Evolutionary conservation across 2,329 filamentous ascomycete species (phyloP).

Genomic region (Trichophyton schoenleinii): DNA sequence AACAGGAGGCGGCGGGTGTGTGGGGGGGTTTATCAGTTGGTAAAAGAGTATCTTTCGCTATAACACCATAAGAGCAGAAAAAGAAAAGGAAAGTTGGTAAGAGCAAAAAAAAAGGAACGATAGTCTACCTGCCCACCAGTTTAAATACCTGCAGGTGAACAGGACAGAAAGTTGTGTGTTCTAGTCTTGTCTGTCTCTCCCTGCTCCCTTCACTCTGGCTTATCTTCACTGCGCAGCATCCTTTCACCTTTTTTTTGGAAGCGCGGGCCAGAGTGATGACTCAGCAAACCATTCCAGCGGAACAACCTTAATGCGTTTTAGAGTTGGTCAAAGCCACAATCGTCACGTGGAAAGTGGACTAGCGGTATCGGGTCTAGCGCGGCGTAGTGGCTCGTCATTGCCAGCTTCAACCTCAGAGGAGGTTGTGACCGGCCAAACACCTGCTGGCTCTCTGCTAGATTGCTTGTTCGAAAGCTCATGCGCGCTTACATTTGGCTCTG

Average conservation of each 20-base stretch:
- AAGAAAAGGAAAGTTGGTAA: not conserved
- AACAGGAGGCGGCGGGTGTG: not conserved
- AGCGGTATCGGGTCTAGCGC: not conserved
- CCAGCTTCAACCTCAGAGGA: conserved; percentile 4
- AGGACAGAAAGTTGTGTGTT: not conserved
- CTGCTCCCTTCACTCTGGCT: not conserved
- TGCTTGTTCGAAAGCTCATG: not conserved
- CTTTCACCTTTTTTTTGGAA: too few relatives aligned
- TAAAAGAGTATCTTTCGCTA: not conserved
- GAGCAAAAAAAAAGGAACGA: not conserved
- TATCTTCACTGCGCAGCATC: not conserved
- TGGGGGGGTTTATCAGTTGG: not conserved
- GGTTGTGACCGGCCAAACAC: not conserved
- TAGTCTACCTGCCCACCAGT: not conserved
- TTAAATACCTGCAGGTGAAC: not conserved
- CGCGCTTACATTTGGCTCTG: not conserved
- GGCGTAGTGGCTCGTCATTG: not conserved
- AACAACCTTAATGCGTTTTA: conserved; percentile 1
- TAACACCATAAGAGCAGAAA: not conserved
- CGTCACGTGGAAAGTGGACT: not conserved
- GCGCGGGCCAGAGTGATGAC: not conserved
- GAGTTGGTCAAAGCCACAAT: not conserved
- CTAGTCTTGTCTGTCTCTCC: too few relatives aligned
- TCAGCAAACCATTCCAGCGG: not conserved
- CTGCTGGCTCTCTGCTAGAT: not conserved